Base-by-base conservation (phyloP, 1,284 basidiomycete genomes). In the Agroathelia rolfsii region DNA sequence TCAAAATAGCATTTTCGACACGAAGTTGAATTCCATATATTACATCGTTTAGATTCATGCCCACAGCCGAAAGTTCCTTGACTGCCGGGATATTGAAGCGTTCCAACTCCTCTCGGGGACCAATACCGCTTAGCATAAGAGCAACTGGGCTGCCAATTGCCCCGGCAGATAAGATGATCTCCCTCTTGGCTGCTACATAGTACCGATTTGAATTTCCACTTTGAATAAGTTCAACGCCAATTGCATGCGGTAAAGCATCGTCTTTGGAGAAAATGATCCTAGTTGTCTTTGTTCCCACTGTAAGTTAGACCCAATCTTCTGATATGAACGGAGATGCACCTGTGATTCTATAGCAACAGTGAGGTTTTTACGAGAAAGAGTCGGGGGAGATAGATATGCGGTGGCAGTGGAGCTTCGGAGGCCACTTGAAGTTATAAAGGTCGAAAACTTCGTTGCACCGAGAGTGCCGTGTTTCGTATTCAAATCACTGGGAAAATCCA, bases 61-160 rank as follows among this genome's bases (percentile, higher is more conserved):
- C 68, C 7, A 69, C 66, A 31, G 53, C 53, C 3, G 59, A 53
- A 8, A 62, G 45, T 34, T 62, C 47, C 12, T 55, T 49, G 9
- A 63, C 47, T 1, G 55, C 36, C 1, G 50, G 49, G 28, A 69
- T 61, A 12, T 53, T 56, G 7, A 59, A 41, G 20, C 46, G 42
- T 15, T 61, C 43, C 25, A 86, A 55, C 3, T 75, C 64, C 30
- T 69, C 67, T 32, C 48, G 52, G 3, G 80, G 77, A 0, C 82
- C 84, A 35, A 88, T 66, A 40, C 84, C 84, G 37, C 76, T 81
- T 6, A 74, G 59, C 64, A 79, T 66, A 24, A 86, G 60, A 12
- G 85, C 60, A 40, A 81, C 71, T 27, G 80, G 66, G 30, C 69
- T 76, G 17, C 78, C 75, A 29, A 84, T 55, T 2, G 72, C 63